phyloP scores from a whole-genome alignment of 2,329 filamentous ascomycete species.

The Penicillium sp. region DNA sequence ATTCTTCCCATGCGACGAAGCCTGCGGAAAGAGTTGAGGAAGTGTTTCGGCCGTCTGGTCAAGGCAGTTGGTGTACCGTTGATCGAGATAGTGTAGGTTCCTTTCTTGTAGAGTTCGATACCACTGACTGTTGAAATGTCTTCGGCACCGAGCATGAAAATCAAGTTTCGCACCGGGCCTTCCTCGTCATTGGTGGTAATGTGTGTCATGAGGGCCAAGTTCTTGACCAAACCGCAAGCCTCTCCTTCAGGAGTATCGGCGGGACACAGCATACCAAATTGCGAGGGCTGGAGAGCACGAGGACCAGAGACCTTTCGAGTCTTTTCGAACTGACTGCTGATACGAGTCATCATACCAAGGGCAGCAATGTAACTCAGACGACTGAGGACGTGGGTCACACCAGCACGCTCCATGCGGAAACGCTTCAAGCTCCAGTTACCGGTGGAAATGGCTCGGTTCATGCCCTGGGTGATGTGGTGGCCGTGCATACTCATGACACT shows the following conservation, averaged over 20 bases:
- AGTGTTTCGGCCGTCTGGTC: conserved; percentile 81
- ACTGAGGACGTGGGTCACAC: conserved; percentile 94
- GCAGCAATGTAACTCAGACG: conserved; percentile 94
- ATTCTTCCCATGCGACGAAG: conserved; percentile 87
- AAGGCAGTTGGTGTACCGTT: conserved; percentile 93
- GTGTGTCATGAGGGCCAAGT: conserved; percentile 96
- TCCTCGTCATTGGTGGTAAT: conserved; percentile 97
- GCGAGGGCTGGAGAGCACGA: conserved; percentile 91
- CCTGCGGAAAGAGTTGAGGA: conserved; percentile 79
- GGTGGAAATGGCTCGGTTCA: conserved; percentile 94
- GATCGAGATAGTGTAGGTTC: conserved; percentile 86
- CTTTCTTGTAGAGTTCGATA: conserved; percentile 79
- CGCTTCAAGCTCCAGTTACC: conserved; percentile 98
- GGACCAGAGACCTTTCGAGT: conserved; percentile 95
- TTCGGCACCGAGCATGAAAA: conserved; percentile 82
- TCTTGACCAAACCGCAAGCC: conserved; percentile 96
- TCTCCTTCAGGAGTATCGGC: conserved; percentile 98
- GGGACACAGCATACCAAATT: conserved; percentile 97
- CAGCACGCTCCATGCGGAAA: conserved; percentile 97
- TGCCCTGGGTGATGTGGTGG: conserved; percentile 83
- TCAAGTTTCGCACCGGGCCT: conserved; percentile 79
- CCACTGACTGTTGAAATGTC: conserved; percentile 78
- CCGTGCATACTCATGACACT: conserved; percentile 81
- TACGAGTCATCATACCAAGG: conserved; percentile 98
- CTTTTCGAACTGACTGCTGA: conserved; percentile 98